These are phyloP conservation scores for Hippophae tibetana DNA, from an alignment of 306 rosid species.

Conservation along the genomic window DNA sequence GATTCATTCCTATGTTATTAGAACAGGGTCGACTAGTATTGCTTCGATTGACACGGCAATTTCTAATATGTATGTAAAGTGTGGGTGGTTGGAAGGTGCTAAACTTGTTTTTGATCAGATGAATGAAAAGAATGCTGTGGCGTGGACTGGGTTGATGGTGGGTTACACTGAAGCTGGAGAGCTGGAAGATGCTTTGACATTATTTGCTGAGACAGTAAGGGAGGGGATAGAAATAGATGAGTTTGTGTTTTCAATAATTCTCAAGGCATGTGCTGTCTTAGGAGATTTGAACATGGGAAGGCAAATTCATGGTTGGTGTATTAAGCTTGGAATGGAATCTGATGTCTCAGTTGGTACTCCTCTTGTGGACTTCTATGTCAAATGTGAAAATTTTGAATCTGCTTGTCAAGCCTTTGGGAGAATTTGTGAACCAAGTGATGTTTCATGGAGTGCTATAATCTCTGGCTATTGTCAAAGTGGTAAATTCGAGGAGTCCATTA, in stretches of 20 bases:
- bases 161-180: conserved; percentile 40
- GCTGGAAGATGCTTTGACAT: conserved; percentile 23
- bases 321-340: conserved; percentile 49
- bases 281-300: conserved; percentile 33
- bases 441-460: conserved; percentile 52
- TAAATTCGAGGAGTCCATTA: conserved; percentile 34
- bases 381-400: conserved; percentile 39
- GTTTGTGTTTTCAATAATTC: conserved; percentile 45
- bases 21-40: conserved; percentile 25
- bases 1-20: conserved; percentile 41
- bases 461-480: conserved; percentile 49
- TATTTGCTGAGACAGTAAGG: conserved; percentile 37
- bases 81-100: conserved; percentile 50
- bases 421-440: conserved; percentile 46
- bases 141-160: conserved; percentile 56
- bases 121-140: conserved; percentile 36
- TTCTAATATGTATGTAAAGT: conserved; percentile 49
- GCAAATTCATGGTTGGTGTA: conserved; percentile 38
- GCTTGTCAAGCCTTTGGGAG: conserved; percentile 40
- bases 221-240: conserved; percentile 40
- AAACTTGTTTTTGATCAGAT: conserved; percentile 32
- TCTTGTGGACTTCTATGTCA: conserved; percentile 47
- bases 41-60: conserved; percentile 28
- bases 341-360: conserved; percentile 63
- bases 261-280: conserved; percentile 48